Conservation (phyloP, 1,284 basidiomycete genomes). For the Leccinum pachyderme region DNA sequence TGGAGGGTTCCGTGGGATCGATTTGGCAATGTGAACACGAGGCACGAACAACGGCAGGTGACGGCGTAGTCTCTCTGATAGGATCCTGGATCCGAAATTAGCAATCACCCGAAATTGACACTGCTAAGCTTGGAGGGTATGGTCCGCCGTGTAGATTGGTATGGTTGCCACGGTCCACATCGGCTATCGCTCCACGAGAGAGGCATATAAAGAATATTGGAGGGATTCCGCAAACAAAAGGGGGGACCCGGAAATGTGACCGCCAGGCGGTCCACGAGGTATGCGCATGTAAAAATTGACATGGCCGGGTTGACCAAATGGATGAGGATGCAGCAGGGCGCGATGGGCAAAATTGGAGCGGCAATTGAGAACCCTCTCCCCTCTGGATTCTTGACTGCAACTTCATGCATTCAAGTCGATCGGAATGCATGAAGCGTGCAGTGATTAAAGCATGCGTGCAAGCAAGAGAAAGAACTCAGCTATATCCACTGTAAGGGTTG, state of each 20-base stretch:
- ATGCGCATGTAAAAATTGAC: conserved; percentile 9
- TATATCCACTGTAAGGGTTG: neutral
- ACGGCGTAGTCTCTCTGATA: neutral
- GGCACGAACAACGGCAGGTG: conserved; percentile 14
- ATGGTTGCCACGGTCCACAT: conserved; percentile 3
- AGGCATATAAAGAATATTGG: neutral
- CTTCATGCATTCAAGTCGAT: neutral
- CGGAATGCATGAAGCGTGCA: neutral
- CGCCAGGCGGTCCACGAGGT: conserved; percentile 11
- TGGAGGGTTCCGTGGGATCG: conserved; percentile 17
- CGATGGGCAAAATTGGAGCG: neutral
- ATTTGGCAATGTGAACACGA: conserved; percentile 29
- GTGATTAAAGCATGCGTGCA: neutral
- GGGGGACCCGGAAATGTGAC: neutral
- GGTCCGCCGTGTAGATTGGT: neutral
- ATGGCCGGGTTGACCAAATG: conserved; percentile 1
- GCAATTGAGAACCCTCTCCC: neutral
- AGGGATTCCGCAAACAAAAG: neutral
- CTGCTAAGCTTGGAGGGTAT: neutral
- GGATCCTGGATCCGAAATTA: conserved; percentile 16
- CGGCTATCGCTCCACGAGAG: neutral
- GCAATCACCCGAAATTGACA: neutral
- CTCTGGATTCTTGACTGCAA: neutral
- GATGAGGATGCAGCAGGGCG: neutral
- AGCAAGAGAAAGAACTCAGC: conserved; percentile 1